Evolutionary conservation across 192 early-diverging fungal genomes (phyloP).

Genomic region (Mortierella hygrophila): DNA sequence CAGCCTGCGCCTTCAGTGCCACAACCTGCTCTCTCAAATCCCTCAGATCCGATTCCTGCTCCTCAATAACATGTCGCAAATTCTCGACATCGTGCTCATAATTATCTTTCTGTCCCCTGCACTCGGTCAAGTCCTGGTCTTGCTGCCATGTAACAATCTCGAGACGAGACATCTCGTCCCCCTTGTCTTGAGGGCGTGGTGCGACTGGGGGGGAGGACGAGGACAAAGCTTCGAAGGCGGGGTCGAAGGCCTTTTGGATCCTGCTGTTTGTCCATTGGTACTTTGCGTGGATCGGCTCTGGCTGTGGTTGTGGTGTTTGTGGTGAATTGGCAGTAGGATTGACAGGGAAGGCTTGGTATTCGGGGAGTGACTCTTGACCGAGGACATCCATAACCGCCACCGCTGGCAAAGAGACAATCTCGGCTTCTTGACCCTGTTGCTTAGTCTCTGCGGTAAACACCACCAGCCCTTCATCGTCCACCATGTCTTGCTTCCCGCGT

Average conservation of each 20-base stretch:
- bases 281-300: neutral
- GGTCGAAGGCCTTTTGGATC: neutral
- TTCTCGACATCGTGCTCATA: neutral
- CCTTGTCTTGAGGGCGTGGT: neutral
- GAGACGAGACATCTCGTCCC: neutral
- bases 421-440: neutral
- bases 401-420: neutral
- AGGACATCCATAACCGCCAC: neutral
- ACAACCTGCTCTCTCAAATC: neutral
- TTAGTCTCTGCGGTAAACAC: neutral
- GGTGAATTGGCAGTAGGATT: neutral
- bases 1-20: neutral
- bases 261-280: neutral
- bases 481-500: neutral
- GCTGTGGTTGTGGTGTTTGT: neutral
- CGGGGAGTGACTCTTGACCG: neutral
- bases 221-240: neutral
- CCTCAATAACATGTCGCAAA: neutral
- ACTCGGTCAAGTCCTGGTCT: neutral
- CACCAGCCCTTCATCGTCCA: neutral
- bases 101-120: neutral
- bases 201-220: neutral
- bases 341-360: neutral
- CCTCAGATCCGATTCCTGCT: neutral
- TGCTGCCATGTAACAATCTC: neutral